Evolutionary conservation across 2,329 filamentous ascomycete species (phyloP).

Genomic region (Pseudogymnoascus verrucosus): DNA sequence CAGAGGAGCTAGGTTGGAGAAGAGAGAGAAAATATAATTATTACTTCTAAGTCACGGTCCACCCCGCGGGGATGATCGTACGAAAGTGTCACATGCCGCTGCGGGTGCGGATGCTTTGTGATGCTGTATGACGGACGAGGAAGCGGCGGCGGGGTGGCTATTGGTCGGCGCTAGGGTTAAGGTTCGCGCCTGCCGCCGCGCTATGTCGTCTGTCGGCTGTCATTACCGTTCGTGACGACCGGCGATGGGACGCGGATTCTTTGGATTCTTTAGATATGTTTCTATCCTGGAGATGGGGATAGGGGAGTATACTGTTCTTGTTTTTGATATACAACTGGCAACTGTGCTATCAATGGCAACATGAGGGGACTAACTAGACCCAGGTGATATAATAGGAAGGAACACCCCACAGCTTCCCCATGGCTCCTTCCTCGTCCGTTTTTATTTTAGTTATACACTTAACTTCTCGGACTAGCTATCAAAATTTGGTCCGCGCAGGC

Average conservation of each 20-base stretch:
- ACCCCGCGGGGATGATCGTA: neutral
- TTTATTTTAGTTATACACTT: neutral
- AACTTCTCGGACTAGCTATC: neutral
- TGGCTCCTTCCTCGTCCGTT: neutral
- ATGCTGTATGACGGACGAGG: neutral
- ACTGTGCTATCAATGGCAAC: neutral
- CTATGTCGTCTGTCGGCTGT: slow-evolving; percentile 1
- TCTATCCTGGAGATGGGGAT: neutral
- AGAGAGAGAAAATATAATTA: slow-evolving; percentile 1
- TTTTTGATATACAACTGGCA: neutral
- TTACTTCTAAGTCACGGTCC: neutral
- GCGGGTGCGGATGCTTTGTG: neutral
- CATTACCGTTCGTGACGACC: neutral
- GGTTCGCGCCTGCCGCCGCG: slow-evolving; percentile 1
- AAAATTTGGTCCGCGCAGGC: neutral
- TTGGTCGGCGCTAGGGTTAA: neutral
- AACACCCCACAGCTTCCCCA: slow-evolving; percentile 2
- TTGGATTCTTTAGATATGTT: neutral
- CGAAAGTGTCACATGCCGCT: neutral
- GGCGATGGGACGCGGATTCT: neutral
- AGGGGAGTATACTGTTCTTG: neutral
- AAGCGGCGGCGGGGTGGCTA: neutral
- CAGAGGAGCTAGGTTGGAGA: neutral
- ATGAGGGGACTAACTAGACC: neutral
- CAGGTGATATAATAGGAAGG: neutral